These are phyloP conservation scores for Chalciporus piperatus DNA, from an alignment of 768 basidiomycete genomes.

Conservation along the genomic window DNA sequence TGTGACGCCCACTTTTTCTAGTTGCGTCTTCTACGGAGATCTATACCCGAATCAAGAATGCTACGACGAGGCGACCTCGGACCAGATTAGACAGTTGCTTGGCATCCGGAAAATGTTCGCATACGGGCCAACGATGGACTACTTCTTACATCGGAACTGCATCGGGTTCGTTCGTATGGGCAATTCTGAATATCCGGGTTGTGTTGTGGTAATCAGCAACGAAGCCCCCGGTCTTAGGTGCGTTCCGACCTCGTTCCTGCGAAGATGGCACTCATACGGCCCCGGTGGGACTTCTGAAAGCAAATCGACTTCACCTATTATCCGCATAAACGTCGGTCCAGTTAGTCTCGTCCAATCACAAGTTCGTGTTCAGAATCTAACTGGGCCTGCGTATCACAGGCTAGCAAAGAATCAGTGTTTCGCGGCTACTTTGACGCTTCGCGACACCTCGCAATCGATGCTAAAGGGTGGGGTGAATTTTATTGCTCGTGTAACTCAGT, in stretches of 20 bases:
- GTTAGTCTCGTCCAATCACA: constrained; percentile 38
- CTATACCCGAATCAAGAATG: constrained; percentile 70
- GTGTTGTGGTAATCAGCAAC: constrained; percentile 73
- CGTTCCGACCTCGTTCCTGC: constrained; percentile 1
- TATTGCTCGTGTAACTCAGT: constrained; percentile 53
- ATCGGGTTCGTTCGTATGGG: constrained; percentile 78
- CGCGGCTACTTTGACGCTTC: constrained; percentile 44
- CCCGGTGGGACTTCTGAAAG: background rate
- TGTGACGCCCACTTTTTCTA: constrained; percentile 24
- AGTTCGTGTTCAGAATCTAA: background rate
- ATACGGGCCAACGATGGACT: constrained; percentile 63
- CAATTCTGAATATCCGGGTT: constrained; percentile 51
- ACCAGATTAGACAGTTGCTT: constrained; percentile 54
- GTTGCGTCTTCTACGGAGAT: constrained; percentile 88
- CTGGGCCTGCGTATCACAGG: constrained; percentile 25
- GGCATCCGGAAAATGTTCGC: constrained; percentile 62
- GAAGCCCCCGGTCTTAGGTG: constrained; percentile 20
- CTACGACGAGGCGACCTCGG: constrained; percentile 51
- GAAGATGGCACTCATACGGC: background rate
- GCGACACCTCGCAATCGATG: constrained; percentile 45
- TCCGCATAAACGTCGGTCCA: constrained; percentile 63
- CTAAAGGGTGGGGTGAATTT: constrained; percentile 65
- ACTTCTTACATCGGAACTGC: constrained; percentile 55
- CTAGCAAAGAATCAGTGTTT: constrained; percentile 37
- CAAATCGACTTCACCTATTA: constrained; percentile 26